These are phyloP conservation scores for Annulohypoxylon bovei DNA, from an alignment of 495 filamentous ascomycete species.

Conservation along the genomic window DNA sequence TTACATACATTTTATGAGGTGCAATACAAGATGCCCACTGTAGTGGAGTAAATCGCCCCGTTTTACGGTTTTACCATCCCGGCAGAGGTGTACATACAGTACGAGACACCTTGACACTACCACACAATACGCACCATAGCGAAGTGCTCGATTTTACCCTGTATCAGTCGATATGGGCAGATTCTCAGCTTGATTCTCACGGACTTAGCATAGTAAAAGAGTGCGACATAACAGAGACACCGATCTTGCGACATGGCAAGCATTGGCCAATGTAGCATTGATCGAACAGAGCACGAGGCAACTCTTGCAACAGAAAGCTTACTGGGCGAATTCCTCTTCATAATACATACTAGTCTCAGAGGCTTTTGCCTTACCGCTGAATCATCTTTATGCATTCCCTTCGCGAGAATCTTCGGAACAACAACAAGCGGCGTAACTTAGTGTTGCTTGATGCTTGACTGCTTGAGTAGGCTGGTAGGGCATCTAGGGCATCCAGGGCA, in stretches of 20 bases:
- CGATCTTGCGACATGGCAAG: slow-evolving; percentile 34
- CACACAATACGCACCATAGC: neutral
- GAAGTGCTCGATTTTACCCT: slow-evolving; percentile 12
- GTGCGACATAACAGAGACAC: slow-evolving; percentile 43
- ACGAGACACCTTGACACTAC: slow-evolving; percentile 13
- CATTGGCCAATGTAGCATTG: slow-evolving; percentile 43
- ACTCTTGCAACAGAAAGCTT: slow-evolving; percentile 42
- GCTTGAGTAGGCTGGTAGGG: neutral
- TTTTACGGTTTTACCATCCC: no score
- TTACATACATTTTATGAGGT: no score
- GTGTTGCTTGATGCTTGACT: neutral
- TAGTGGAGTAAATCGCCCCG: no score
- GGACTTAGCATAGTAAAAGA: slow-evolving; percentile 26
- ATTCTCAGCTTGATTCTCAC: slow-evolving; percentile 30
- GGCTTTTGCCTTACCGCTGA: slow-evolving; percentile 22
- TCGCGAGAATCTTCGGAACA: slow-evolving; percentile 17
- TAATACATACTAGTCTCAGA: slow-evolving; percentile 30
- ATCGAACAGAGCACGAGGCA: slow-evolving; percentile 42
- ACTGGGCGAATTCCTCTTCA: slow-evolving; percentile 33
- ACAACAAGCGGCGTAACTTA: neutral
- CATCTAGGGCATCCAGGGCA: neutral
- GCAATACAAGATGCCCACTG: no score
- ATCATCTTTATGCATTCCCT: slow-evolving; percentile 32
- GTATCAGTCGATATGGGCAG: slow-evolving; percentile 42
- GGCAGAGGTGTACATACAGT: no score